Evolutionary conservation across 805 yeast species (phyloP), one percentile per base, ranked within the genome.

Genomic region (Starmerella asiatica): DNA sequence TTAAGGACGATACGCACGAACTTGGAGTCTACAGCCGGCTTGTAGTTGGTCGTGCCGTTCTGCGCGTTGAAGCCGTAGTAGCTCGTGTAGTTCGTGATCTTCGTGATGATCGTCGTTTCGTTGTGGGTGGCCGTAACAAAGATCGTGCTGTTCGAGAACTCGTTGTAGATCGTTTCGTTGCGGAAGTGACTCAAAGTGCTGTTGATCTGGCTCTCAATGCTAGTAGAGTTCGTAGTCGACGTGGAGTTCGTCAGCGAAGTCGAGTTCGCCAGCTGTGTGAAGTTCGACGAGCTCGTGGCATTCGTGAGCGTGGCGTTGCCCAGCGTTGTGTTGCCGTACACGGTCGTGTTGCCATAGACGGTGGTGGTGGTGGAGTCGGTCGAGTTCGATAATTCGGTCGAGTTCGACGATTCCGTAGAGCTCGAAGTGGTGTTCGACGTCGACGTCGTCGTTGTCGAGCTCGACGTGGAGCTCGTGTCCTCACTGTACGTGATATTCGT

Each of bases 1-100:
- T 73, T 72, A 16, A 71, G 47, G 5, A 70, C 55, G 28, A 62
- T 59, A 53, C 77, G 66, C 14, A 72, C 71, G 50, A 58, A 73
- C 15, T 49, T 46, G 4, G 56, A 55, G 7, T 45, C 39, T 9
- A 29, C 31, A 11, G 24, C 32, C 15, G 32, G 24, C 18, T n/a
- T 14, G 37, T 16, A 18, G 32, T 39, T 33, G 19, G 42, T 29
- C 7, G 42, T 20, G 18, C 42, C 28, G 3, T 18, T n/a, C 4
- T 43, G 29, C 16, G 36, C 23, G 33, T 36, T 40, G 36, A 32
- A 36, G 31, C 42, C 44, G 27, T 26, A 44, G 19, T 24, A 29
- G 11, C 29, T 35, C 11, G 45, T 38, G 14, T 26, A 20, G 21
- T 40, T 40, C 24, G 21, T 30, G 30, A 35, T 21, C n/a, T 40